Conservation (phyloP, 2,329 filamentous ascomycete genomes). For the Paradendryphiella salina region DNA sequence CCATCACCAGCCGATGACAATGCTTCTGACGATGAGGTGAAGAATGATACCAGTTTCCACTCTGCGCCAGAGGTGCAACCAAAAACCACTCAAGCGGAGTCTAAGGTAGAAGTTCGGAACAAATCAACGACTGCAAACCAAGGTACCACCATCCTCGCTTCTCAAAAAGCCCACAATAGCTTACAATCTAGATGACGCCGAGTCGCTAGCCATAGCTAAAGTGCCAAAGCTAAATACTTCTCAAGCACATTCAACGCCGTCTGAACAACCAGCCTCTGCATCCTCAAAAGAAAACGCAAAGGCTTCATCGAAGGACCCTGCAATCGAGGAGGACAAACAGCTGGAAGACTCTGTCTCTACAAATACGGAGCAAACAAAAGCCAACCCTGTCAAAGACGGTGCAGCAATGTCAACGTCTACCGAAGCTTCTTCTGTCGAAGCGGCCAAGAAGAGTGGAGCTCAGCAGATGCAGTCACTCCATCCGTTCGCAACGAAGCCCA, state of each 20-base stretch:
- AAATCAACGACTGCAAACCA: constrained; percentile 8
- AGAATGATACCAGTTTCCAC: constrained; percentile 31
- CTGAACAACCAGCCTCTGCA: neutral
- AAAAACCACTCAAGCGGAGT: constrained; percentile 10
- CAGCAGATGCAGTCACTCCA: constrained; percentile 38
- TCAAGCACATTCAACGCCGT: neutral
- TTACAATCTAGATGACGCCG: neutral
- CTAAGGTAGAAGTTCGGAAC: neutral
- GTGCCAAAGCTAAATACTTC: neutral
- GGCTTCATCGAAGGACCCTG: neutral
- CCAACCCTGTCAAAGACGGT: neutral
- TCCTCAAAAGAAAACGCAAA: neutral
- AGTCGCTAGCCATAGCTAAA: neutral
- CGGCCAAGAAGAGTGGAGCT: constrained; percentile 27
- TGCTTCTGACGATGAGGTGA: constrained; percentile 29
- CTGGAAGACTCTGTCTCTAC: neutral
- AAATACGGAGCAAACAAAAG: neutral
- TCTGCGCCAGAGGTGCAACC: constrained; percentile 28
- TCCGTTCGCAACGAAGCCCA: constrained; percentile 35
- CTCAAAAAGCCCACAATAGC: neutral
- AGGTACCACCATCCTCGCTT: neutral
- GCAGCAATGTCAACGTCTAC: neutral
- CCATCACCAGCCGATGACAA: constrained; percentile 6
- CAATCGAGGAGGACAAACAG: neutral
- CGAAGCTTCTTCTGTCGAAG: neutral